Percentiles rank a stretch among this genome's conserved stretches.
phyloP scores from a whole-genome alignment of 2,329 filamentous ascomycete species.

The Clarireedia hainanense region DNA sequence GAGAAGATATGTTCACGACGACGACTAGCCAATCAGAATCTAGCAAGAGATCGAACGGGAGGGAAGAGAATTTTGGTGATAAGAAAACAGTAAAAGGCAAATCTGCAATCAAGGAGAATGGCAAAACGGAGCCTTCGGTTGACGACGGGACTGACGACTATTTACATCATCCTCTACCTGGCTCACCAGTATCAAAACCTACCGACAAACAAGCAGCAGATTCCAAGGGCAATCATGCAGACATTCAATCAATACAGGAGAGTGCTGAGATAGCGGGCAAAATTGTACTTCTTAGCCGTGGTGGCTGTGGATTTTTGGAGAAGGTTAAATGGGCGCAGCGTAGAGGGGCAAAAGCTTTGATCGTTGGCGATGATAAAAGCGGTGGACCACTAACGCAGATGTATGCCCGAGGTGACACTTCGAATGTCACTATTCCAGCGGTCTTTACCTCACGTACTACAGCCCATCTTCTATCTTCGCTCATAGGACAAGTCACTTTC shows the following conservation, averaged over 20 bases:
- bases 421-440: slow-evolving; percentile 87
- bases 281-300: slow-evolving; percentile 82
- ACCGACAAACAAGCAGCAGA: slow-evolving; percentile 18
- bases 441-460: slow-evolving; percentile 94
- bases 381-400: slow-evolving; percentile 90
- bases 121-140: slow-evolving; percentile 27
- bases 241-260: slow-evolving; percentile 88
- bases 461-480: slow-evolving; percentile 81
- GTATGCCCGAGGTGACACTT: slow-evolving; percentile 96
- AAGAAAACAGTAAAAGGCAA: slow-evolving; percentile 19
- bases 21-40: slow-evolving; percentile 35
- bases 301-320: slow-evolving; percentile 91
- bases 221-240: slow-evolving; percentile 52
- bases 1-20: slow-evolving; percentile 19
- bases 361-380: slow-evolving; percentile 88
- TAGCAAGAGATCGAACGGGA: slow-evolving; percentile 32
- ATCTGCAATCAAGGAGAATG: slow-evolving; percentile 11
- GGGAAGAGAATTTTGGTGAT: slow-evolving; percentile 18
- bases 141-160: slow-evolving; percentile 83
- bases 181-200: slow-evolving; percentile 33
- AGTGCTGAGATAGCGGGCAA: slow-evolving; percentile 89
- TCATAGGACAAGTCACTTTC: slow-evolving; percentile 65
- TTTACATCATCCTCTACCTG: slow-evolving; percentile 49
- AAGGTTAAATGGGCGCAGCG: slow-evolving; percentile 97
- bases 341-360: slow-evolving; percentile 78